These are phyloP conservation scores for Cymodocea nodosa DNA, from an alignment of 116 monocot species.

Conservation along the genomic window DNA sequence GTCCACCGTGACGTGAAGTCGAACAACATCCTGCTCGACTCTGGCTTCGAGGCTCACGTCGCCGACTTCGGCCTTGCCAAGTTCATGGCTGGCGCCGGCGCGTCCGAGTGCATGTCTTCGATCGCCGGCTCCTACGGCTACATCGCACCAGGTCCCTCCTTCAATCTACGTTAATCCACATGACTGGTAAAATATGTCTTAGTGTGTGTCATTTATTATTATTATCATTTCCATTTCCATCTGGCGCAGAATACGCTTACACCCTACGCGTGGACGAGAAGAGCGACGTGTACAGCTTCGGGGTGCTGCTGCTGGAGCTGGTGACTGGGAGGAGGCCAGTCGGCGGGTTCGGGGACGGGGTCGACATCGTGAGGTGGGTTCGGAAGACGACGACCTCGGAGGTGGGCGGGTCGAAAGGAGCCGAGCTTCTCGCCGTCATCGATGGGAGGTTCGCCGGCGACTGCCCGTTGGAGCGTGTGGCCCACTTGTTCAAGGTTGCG, in stretches of 20 bases:
- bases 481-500: constrained; percentile 63
- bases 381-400: constrained; percentile 52
- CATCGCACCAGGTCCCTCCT: constrained; percentile 72
- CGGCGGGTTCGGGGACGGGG: constrained; percentile 79
- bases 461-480: constrained; percentile 28
- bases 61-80: constrained; percentile 96
- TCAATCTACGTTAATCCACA: neutral
- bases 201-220: neutral
- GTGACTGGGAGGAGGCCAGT: constrained; percentile 73
- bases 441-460: constrained; percentile 29
- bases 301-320: constrained; percentile 87
- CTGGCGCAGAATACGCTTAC: constrained; percentile 78
- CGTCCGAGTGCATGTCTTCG: constrained; percentile 89
- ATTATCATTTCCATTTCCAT: neutral
- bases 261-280: constrained; percentile 95
- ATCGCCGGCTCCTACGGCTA: constrained; percentile 96
- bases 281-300: constrained; percentile 98
- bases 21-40: constrained; percentile 85
- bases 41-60: constrained; percentile 80
- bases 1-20: constrained; percentile 92
- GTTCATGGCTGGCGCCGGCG: constrained; percentile 39
- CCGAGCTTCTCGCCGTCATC: constrained; percentile 34
- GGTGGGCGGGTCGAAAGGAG: neutral
- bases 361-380: constrained; percentile 88
- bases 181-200: neutral